These are phyloP conservation scores for Malus domestica DNA, from an alignment of 306 rosid species.

Conservation along the genomic window DNA sequence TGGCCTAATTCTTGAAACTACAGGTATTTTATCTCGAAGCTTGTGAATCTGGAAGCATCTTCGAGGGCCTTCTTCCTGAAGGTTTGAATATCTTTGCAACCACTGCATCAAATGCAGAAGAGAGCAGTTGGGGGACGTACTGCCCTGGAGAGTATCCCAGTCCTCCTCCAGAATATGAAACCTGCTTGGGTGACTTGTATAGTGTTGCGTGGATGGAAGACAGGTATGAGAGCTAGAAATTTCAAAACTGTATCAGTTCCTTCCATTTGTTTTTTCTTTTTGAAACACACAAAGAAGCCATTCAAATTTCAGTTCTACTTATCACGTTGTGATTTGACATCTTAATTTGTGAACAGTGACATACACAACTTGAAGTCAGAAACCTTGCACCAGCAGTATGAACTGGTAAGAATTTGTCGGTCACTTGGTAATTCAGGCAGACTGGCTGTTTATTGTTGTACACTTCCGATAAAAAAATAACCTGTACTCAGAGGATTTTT, in stretches of 20 bases:
- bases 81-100: conserved; percentile 81
- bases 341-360: conserved; percentile 56
- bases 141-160: conserved; percentile 82
- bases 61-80: conserved; percentile 84
- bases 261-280: too few species aligned
- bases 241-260: too few species aligned
- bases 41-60: conserved; percentile 94
- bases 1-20: conserved; percentile 11
- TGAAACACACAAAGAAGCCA: background rate
- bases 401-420: conserved; percentile 48
- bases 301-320: background rate
- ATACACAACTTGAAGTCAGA: conserved; percentile 70
- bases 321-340: background rate
- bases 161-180: conserved; percentile 79
- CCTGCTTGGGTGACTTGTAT: conserved; percentile 86
- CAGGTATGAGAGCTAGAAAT: conserved; percentile 33
- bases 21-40: conserved; percentile 96
- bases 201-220: conserved; percentile 98
- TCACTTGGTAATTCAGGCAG: background rate
- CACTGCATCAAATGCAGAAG: conserved; percentile 78
- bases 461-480: background rate
- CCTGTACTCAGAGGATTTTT: background rate
- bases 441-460: background rate
- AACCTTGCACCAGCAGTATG: conserved; percentile 75
- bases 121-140: conserved; percentile 96